phyloP scores from a whole-genome alignment of 2,329 filamentous ascomycete genomes.

The Diaporthe aspalathi region DNA sequence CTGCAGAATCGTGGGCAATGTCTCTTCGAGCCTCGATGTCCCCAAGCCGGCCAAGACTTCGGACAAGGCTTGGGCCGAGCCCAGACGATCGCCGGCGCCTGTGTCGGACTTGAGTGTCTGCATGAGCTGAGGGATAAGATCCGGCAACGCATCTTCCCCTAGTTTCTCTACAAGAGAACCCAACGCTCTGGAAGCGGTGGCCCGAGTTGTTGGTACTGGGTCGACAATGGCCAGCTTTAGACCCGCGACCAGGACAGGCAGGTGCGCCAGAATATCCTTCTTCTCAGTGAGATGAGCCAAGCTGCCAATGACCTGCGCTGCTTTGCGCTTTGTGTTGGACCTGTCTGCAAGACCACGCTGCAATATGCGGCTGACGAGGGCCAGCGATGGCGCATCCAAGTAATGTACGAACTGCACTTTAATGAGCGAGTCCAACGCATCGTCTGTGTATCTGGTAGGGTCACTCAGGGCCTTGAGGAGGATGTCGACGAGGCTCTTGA shows the following conservation, averaged over 20 bases:
- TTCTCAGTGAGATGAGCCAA: constrained; percentile 96
- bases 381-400: constrained; percentile 94
- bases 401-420: constrained; percentile 99
- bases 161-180: constrained; percentile 98
- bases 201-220: constrained; percentile 94
- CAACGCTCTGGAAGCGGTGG: constrained; percentile 93
- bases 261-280: constrained; percentile 89
- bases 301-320: constrained; percentile 97
- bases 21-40: constrained; percentile 92
- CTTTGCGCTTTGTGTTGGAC: constrained; percentile 95
- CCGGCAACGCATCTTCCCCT: constrained; percentile 94
- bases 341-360: constrained; percentile 92
- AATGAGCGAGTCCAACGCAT: constrained; percentile 92
- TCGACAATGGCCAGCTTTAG: constrained; percentile 91
- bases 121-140: constrained; percentile 98
- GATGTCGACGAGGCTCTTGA: constrained; percentile 90
- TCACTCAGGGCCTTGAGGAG: constrained; percentile 97
- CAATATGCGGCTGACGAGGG: constrained; percentile 92
- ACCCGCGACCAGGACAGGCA: constrained; percentile 92
- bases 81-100: constrained; percentile 93
- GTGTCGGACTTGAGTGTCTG: constrained; percentile 97
- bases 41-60: constrained; percentile 96
- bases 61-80: constrained; percentile 94
- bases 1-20: constrained; percentile 92
- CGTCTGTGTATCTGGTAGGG: constrained; percentile 95